Evolutionary conservation across 2,329 filamentous ascomycete genomes (phyloP).

Genomic region (Trichoderma breve): DNA sequence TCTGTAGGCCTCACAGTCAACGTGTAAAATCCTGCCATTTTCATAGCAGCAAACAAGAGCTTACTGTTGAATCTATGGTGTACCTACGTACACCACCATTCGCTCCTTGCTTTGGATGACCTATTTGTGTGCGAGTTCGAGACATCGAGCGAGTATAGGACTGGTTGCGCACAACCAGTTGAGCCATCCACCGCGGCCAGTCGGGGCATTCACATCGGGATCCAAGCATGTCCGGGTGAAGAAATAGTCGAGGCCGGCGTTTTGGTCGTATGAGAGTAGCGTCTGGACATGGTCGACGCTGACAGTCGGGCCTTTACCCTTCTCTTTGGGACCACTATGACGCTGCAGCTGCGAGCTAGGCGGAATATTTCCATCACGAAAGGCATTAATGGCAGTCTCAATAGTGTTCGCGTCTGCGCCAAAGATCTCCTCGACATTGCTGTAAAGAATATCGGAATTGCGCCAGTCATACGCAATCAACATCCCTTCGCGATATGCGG

Average conservation of each 20-base stretch:
- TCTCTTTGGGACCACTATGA: fast-evolving
- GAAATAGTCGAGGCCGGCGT: too few species aligned
- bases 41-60: neutral
- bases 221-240: too few species aligned
- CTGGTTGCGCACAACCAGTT: too few species aligned
- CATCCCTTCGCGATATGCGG: neutral
- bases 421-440: neutral
- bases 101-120: neutral
- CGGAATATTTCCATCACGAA: too few species aligned
- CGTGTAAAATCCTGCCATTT: neutral
- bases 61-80: neutral
- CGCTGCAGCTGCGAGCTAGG: too few species aligned
- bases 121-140: too few species aligned
- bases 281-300: fast-evolving
- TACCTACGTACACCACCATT: neutral
- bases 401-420: neutral
- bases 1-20: neutral
- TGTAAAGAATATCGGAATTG: neutral
- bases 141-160: too few species aligned
- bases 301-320: too few species aligned
- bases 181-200: too few species aligned
- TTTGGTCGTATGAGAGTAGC: too few species aligned
- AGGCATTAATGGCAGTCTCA: too few species aligned
- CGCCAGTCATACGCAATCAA: neutral
- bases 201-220: too few species aligned